Evolutionary conservation across 495 filamentous ascomycete genomes (phyloP).

Genomic region (Penicillium pulvis): DNA sequence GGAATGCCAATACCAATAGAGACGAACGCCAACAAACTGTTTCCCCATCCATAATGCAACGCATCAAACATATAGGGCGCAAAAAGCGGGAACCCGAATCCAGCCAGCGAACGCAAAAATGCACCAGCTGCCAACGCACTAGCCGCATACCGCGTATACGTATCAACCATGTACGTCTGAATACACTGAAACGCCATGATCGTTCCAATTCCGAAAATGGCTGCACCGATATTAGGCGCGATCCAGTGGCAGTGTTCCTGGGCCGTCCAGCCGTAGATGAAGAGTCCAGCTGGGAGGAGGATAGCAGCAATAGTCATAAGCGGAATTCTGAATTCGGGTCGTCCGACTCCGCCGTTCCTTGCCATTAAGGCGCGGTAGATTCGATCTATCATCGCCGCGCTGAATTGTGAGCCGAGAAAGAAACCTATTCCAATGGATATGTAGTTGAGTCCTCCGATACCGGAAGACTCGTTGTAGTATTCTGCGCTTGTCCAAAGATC

Average conservation of each 20-base stretch:
- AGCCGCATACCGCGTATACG: constrained; percentile 74
- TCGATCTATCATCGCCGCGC: constrained; percentile 62
- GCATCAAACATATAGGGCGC: constrained; percentile 63
- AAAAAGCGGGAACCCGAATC: constrained; percentile 79
- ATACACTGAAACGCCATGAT: constrained; percentile 71
- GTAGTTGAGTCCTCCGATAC: constrained; percentile 68
- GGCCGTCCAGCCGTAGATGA: constrained; percentile 73
- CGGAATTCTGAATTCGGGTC: constrained; percentile 71
- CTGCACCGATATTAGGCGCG: constrained; percentile 67
- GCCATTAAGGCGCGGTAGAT: constrained; percentile 65
- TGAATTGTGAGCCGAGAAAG: constrained; percentile 63
- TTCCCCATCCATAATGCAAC: constrained; percentile 67
- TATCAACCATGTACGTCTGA: constrained; percentile 77
- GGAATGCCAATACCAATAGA: constrained; percentile 57
- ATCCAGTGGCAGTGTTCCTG: constrained; percentile 68
- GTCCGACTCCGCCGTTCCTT: constrained; percentile 57
- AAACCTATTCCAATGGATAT: constrained; percentile 70
- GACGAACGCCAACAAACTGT: constrained; percentile 59
- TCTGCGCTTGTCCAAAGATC: constrained; percentile 54
- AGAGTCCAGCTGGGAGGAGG: constrained; percentile 62
- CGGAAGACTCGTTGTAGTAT: constrained; percentile 61
- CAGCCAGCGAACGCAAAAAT: constrained; percentile 66
- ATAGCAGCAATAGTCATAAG: constrained; percentile 61
- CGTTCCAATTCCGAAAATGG: constrained; percentile 58
- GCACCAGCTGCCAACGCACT: constrained; percentile 68